These are phyloP conservation scores for Kodamaea suecica DNA, from an alignment of 1,139 yeast species.

Conservation along the genomic window DNA sequence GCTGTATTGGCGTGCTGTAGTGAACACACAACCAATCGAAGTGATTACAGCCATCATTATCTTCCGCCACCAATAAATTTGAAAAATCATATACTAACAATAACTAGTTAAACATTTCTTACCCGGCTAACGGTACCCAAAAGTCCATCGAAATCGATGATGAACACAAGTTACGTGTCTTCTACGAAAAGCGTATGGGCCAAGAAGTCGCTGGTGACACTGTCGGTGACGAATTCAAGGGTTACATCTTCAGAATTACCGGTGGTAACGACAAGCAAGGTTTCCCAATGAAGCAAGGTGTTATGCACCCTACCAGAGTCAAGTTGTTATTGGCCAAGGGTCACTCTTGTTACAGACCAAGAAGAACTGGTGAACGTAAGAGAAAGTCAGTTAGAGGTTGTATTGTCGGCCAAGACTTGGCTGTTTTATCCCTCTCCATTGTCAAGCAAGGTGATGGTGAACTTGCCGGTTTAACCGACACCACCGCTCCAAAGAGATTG, in stretches of 20 bases:
- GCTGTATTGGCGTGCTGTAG: too few species aligned
- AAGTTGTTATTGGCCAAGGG: slow-evolving; percentile 92
- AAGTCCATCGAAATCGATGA: slow-evolving; percentile 97
- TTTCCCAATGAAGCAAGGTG: slow-evolving; percentile 99
- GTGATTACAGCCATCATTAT: not conserved
- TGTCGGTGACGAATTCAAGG: slow-evolving; percentile 98
- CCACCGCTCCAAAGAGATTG: slow-evolving; percentile 95
- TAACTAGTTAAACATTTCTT: slow-evolving; percentile 95
- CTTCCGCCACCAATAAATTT: not conserved
- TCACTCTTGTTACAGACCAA: slow-evolving; percentile 99
- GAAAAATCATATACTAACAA: slow-evolving; percentile 15
- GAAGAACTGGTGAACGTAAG: slow-evolving; percentile 99
- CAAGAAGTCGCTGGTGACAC: slow-evolving; percentile 99
- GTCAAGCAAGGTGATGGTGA: slow-evolving; percentile 97
- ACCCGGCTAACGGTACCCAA: slow-evolving; percentile 99
- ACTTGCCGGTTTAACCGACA: slow-evolving; percentile 93
- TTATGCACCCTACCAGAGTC: slow-evolving; percentile 99
- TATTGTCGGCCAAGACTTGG: slow-evolving; percentile 95
- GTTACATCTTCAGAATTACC: slow-evolving; percentile 96
- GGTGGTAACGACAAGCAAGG: slow-evolving; percentile 99
- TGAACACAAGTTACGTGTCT: slow-evolving; percentile 97
- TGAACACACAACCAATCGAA: too few species aligned
- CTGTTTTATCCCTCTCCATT: slow-evolving; percentile 89
- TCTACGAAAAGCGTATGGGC: slow-evolving; percentile 99
- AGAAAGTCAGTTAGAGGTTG: slow-evolving; percentile 99